Conservation (phyloP, 768 basidiomycete species). For the Rossbeevera mucosa region DNA sequence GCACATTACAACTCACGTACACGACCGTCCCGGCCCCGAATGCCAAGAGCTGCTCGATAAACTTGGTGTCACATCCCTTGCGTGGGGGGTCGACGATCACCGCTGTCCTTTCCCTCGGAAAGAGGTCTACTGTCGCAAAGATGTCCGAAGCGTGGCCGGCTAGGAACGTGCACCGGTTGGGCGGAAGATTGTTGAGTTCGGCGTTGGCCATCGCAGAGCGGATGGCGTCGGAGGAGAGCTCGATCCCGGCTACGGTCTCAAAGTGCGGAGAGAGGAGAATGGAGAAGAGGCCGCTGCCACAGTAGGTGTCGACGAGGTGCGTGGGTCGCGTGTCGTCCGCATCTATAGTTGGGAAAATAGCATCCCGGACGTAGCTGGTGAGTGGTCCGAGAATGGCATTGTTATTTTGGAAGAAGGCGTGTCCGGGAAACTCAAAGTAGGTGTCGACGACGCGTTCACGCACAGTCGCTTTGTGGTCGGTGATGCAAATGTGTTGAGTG, state of each 20-base stretch:
- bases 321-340: constrained; percentile 41
- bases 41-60: constrained; percentile 68
- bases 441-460: constrained; percentile 80
- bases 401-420: constrained; percentile 99
- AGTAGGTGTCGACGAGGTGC: constrained; percentile 94
- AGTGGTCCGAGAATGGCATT: constrained; percentile 84
- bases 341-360: constrained; percentile 48
- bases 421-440: constrained; percentile 80
- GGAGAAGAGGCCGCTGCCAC: constrained; percentile 84
- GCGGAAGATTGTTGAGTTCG: constrained; percentile 52
- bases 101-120: constrained; percentile 62
- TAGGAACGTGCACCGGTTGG: constrained; percentile 58
- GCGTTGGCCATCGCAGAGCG: constrained; percentile 64
- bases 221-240: constrained; percentile 74
- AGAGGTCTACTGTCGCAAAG: constrained; percentile 61
- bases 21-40: constrained; percentile 70
- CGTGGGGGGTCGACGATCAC: constrained; percentile 88
- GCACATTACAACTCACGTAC: constrained; percentile 95
- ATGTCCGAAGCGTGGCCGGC: constrained; percentile 86
- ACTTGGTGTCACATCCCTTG: constrained; percentile 85
- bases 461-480: constrained; percentile 73
- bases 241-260: constrained; percentile 77
- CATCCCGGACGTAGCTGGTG: constrained; percentile 75
- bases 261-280: constrained; percentile 78
- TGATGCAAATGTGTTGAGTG: constrained; percentile 72